A percentile compares a stretch with the other conserved stretches of the same genome.
Evolutionary conservation across 257 asterid species (phyloP).

Genomic region (Ocimum tenuiflorum): DNA sequence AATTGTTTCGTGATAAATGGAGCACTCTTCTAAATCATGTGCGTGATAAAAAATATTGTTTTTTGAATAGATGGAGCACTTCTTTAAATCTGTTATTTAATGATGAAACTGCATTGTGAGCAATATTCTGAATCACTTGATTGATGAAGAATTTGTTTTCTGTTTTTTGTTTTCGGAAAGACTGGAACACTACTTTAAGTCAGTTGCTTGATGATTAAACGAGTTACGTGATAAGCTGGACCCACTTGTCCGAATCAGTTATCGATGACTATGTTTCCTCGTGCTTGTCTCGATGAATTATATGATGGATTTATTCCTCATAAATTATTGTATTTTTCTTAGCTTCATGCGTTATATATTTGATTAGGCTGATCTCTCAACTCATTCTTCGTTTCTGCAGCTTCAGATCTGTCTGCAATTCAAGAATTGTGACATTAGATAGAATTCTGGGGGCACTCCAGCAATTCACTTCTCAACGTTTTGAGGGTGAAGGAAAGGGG

Average conservation of each 20-base stretch:
- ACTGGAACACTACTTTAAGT: neutral
- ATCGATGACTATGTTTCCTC: neutral
- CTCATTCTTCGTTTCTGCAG: conserved; percentile 7
- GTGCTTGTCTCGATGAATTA: neutral
- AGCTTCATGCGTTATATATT: neutral
- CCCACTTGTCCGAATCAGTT: neutral
- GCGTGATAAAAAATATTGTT: neutral
- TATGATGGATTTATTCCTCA: neutral
- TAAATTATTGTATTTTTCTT: neutral
- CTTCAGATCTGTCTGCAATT: conserved; percentile 5
- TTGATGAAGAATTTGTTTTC: neutral
- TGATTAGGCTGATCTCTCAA: neutral
- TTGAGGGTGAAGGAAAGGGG: conserved; percentile 1
- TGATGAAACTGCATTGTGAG: neutral
- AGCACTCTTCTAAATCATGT: too few species aligned
- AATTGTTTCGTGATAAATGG: too few species aligned
- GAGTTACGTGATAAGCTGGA: neutral
- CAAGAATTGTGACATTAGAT: conserved; percentile 5
- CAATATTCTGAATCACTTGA: neutral
- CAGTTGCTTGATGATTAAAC: neutral
- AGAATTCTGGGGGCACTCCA: neutral
- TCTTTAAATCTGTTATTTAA: too few species aligned
- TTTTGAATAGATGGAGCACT: neutral
- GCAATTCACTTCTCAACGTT: conserved; percentile 5
- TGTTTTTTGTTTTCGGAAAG: too few species aligned